Percentiles rank a stretch among this genome's conserved stretches.
These are phyloP conservation scores for Leccinum griseonigrum DNA, from an alignment of 1,284 basidiomycete genomes.

Conservation along the genomic window DNA sequence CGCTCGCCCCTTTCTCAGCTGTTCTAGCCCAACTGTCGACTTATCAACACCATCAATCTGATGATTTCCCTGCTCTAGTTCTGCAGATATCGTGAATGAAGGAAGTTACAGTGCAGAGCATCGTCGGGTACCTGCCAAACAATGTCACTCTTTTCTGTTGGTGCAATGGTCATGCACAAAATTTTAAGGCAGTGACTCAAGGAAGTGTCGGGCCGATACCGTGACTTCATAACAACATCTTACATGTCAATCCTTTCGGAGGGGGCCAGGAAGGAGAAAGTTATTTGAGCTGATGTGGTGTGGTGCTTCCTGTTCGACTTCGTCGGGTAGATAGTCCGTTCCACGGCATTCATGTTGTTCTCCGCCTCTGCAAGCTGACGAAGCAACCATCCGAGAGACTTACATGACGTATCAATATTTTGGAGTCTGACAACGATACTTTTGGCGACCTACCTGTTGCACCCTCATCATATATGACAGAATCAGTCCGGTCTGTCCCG, in stretches of 20 bases:
- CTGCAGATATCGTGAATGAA: constrained; percentile 31
- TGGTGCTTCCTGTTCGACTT: constrained; percentile 65
- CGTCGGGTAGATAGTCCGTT: constrained; percentile 71
- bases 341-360: constrained; percentile 91
- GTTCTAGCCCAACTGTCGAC: constrained; percentile 62
- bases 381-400: constrained; percentile 81
- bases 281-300: constrained; percentile 57
- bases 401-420: constrained; percentile 7
- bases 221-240: constrained; percentile 52
- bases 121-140: constrained; percentile 54
- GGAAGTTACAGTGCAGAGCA: background rate
- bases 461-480: constrained; percentile 77
- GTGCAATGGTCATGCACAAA: constrained; percentile 59
- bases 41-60: constrained; percentile 69
- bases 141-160: constrained; percentile 90
- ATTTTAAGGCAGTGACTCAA: constrained; percentile 53
- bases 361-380: constrained; percentile 84
- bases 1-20: constrained; percentile 64
- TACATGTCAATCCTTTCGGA: constrained; percentile 56
- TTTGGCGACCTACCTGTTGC: constrained; percentile 46
- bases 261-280: constrained; percentile 67
- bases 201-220: constrained; percentile 46
- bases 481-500: constrained; percentile 74
- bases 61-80: constrained; percentile 78
- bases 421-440: background rate